Evolutionary conservation across 2,329 filamentous ascomycete species (phyloP).

Genomic region (Ceratocystiopsis sp.): DNA sequence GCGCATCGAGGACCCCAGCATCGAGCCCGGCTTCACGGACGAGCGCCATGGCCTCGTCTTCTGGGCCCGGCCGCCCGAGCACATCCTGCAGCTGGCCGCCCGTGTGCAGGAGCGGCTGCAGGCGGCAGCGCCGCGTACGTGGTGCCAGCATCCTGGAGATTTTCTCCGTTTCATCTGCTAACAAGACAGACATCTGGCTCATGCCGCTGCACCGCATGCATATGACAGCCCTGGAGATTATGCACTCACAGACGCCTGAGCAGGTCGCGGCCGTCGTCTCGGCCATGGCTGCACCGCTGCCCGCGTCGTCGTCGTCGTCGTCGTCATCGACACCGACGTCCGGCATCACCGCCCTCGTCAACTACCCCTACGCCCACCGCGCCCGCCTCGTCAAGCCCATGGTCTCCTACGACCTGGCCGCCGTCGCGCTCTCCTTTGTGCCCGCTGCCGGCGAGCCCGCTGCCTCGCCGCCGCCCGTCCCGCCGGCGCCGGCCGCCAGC

Average conservation of each 20-base stretch:
- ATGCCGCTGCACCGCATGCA: conserved; percentile 70
- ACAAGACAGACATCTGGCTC: conserved; percentile 50
- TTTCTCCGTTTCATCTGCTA: neutral
- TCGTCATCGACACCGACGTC: conserved; percentile 13
- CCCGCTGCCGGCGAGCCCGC: conserved; percentile 51
- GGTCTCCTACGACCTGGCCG: conserved; percentile 70
- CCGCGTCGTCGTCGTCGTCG: neutral
- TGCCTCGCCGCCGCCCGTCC: conserved; percentile 22
- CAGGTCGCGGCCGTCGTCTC: conserved; percentile 50
- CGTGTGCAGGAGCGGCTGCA: conserved; percentile 51
- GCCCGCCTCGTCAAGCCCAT: conserved; percentile 66
- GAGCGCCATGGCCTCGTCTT: conserved; percentile 69
- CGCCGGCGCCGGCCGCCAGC: conserved; percentile 15
- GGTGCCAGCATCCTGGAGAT: neutral
- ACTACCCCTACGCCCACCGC: conserved; percentile 44
- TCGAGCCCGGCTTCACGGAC: conserved; percentile 56
- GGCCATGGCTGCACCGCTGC: conserved; percentile 21
- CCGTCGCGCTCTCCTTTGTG: conserved; percentile 73
- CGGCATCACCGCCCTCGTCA: conserved; percentile 40
- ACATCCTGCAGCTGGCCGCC: conserved; percentile 49
- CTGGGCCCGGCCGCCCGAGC: conserved; percentile 68
- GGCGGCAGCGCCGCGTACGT: conserved; percentile 50
- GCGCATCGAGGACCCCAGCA: conserved; percentile 44
- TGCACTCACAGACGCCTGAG: conserved; percentile 55
- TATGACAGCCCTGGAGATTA: conserved; percentile 69